These are phyloP conservation scores for Tetrapisispora namnaoensis DNA, from an alignment of 805 yeast species.

Conservation along the genomic window DNA sequence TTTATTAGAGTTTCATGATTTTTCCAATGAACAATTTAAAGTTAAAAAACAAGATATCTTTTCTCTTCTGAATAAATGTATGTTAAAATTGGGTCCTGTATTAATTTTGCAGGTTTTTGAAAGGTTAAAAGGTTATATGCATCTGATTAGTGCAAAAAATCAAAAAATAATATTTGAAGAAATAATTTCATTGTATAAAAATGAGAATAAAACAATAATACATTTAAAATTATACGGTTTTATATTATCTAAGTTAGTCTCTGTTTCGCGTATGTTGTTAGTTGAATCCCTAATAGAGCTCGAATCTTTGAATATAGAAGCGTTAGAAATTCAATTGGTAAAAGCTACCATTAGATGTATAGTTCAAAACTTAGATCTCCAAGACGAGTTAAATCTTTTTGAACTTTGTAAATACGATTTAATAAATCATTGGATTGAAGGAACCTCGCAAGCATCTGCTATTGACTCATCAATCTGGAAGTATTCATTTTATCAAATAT, in stretches of 20 bases:
- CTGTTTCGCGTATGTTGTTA: constrained; percentile 15
- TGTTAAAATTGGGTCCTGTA: constrained; percentile 9
- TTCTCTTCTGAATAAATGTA: constrained; percentile 13
- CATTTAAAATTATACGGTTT: constrained; percentile 19
- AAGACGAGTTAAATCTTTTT: constrained; percentile 10
- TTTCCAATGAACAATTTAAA: constrained; percentile 11
- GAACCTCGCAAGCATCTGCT: neutral
- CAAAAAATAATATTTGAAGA: constrained; percentile 23
- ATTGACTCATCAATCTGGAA: neutral
- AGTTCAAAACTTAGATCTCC: neutral
- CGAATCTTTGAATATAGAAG: constrained; percentile 4
- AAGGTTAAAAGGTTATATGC: constrained; percentile 14
- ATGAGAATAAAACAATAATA: constrained; percentile 22
- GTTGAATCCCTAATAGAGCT: constrained; percentile 11
- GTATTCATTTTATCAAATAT: constrained; percentile 12
- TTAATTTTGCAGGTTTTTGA: constrained; percentile 5
- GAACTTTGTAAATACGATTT: constrained; percentile 17
- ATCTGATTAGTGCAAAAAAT: constrained; percentile 17
- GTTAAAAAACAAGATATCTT: constrained; percentile 25
- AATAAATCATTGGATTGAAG: constrained; percentile 12
- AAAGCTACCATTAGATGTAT: constrained; percentile 6
- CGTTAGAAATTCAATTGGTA: constrained; percentile 18
- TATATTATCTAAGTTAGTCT: constrained; percentile 13
- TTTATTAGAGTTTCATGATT: constrained; percentile 22
- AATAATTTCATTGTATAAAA: constrained; percentile 14